Base-by-base conservation (phyloP, 73 alveolate genomes). In the Paramecium octaurelia region DNA sequence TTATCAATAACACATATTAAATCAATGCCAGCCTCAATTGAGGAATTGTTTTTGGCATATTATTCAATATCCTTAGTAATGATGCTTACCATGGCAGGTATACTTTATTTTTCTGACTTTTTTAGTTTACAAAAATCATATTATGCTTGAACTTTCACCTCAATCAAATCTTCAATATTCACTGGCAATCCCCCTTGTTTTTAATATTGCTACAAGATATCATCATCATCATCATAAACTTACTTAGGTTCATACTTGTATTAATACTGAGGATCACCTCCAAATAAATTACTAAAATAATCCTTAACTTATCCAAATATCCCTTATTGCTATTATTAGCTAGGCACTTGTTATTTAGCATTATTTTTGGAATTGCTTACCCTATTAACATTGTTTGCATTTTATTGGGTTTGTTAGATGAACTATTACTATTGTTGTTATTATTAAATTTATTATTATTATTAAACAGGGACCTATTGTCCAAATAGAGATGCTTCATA, bases 1-100 rank as follows among this genome's bases (percentile, higher is more conserved):
- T 70, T 70, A 88, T 88, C 94, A 70, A 88, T 88, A 4, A 88
- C 94, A 88, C 94, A 88, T 38, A 88, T 20, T 69, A 88, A 80
- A 70, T 88, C 94, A 23, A 88, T 48, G 7, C 93, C 93, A 6
- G 84, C 84, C 11, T 64, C 84, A 16, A 64, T 64, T 7, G 84
- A 31, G 0, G 54, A 64, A 24, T 64, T 64, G 31, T 64, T 64
- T 64, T 64, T 64, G 8, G 84, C 84, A 64, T 31, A 64, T 75
- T 75, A 75, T 75, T 75, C 88, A 16, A 38, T 42, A 38, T 75
- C 88, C n/a, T 75, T 42, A 16, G 60, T 42, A 2, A 75, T 75
- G 8, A 75, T 38, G 12, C 68, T 38, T 6, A 75, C 88, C 88
- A 75, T 75, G 0, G 88, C 88, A 1, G 88, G 88, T 75, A 75